Percentiles rank a stretch among this genome's conserved stretches.
phyloP scores from a whole-genome alignment of 345 rosid genomes.

The Turnera subulata region DNA sequence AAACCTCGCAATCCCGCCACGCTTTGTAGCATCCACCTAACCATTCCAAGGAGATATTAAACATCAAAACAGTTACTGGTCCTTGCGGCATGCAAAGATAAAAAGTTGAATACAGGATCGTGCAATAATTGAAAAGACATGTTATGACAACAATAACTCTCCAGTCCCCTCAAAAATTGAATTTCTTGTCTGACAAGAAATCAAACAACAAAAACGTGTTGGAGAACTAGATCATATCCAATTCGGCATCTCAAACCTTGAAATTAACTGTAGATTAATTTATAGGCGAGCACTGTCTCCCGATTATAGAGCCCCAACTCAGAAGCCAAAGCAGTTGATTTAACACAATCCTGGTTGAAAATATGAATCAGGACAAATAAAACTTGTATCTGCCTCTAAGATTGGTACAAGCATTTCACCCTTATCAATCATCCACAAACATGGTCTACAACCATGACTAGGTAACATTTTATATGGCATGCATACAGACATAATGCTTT shows the following conservation, averaged over 20 bases:
- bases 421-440: too few species aligned
- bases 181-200: background rate
- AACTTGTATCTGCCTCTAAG: background rate
- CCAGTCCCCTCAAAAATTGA: background rate
- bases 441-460: background rate
- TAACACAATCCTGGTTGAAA: too few species aligned
- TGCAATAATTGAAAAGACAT: background rate
- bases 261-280: background rate
- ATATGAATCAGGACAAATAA: background rate
- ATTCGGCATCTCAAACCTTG: background rate
- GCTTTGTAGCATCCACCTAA: conserved; percentile 97
- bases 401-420: background rate
- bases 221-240: background rate
- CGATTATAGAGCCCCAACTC: too few species aligned
- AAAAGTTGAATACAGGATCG: background rate
- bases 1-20: conserved; percentile 98
- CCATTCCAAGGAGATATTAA: conserved; percentile 15
- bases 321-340: too few species aligned
- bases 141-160: background rate
- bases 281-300: too few species aligned
- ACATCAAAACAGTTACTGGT: background rate
- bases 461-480: background rate
- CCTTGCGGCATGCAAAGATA: too few species aligned
- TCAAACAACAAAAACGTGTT: too few species aligned
- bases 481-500: too few species aligned